Conservation (phyloP, 2,329 filamentous ascomycete genomes). For the Shiraia bambusicola region DNA sequence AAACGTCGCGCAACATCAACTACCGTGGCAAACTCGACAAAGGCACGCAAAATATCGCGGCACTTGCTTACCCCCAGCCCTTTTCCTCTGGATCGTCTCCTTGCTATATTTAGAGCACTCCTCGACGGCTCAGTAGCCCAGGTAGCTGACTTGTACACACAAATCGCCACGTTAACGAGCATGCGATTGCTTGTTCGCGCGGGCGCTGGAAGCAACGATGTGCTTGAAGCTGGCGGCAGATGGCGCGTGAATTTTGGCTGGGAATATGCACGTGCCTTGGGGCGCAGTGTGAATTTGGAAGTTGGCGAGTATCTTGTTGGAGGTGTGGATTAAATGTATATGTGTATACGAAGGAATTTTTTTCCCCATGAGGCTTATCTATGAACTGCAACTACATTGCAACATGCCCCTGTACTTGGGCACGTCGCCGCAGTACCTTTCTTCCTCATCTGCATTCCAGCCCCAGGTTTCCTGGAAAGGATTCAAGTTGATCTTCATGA, state of each 20-base stretch:
- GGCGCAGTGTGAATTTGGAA: conserved; percentile 74
- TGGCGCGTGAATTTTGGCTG: conserved; percentile 79
- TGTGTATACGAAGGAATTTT: not conserved
- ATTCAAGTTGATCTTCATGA: conserved; percentile 80
- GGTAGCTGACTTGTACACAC: conserved; percentile 52
- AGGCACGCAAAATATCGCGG: conserved; percentile 71
- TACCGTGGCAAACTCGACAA: conserved; percentile 33
- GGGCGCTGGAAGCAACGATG: conserved; percentile 61
- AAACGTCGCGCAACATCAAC: conserved; percentile 42
- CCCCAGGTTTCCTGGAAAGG: conserved; percentile 83
- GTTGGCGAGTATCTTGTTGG: conserved; percentile 64
- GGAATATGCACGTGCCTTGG: conserved; percentile 72
- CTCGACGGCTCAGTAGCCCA: conserved; percentile 49
- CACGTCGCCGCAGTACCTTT: conserved; percentile 82
- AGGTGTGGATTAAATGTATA: conserved; percentile 32
- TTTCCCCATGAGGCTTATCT: not conserved
- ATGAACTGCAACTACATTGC: conserved; percentile 93
- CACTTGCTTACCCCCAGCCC: conserved; percentile 75
- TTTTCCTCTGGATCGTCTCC: conserved; percentile 75
- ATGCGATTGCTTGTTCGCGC: conserved; percentile 65
- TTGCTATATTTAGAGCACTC: conserved; percentile 74
- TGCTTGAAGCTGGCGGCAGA: conserved; percentile 67
- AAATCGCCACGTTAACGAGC: conserved; percentile 71
- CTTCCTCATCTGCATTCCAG: conserved; percentile 69
- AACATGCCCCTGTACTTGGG: conserved; percentile 74